Evolutionary conservation across 768 basidiomycete genomes (phyloP).

Genomic region (Boletus eberwhitei): DNA sequence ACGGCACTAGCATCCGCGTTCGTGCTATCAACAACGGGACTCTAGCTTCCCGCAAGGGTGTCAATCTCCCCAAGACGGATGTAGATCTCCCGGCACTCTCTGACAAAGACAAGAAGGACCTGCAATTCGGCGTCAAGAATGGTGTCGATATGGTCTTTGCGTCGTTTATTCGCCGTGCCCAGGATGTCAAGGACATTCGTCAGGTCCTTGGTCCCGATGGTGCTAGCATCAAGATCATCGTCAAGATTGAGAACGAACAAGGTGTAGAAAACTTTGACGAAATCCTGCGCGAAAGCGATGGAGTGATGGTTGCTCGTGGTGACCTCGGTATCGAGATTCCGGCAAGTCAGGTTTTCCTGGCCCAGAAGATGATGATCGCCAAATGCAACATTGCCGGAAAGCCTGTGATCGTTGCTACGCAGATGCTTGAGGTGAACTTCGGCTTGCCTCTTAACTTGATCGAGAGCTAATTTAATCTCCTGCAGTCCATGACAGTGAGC

Average conservation of each 20-base stretch:
- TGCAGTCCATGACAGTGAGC: constrained; percentile 89
- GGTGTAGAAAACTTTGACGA: constrained; percentile 99
- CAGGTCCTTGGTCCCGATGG: constrained; percentile 92
- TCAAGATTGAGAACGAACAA: constrained; percentile 99
- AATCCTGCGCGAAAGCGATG: constrained; percentile 90
- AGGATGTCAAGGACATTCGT: constrained; percentile 94
- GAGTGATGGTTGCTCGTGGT: constrained; percentile 99
- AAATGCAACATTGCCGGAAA: constrained; percentile 99
- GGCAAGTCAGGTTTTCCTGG: constrained; percentile 98
- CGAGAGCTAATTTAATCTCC: constrained; percentile 9
- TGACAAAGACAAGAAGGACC: constrained; percentile 96
- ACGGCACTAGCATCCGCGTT: constrained; percentile 76
- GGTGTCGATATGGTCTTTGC: constrained; percentile 99
- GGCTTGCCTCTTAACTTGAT: not conserved
- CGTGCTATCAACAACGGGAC: constrained; percentile 88
- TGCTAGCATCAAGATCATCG: constrained; percentile 96
- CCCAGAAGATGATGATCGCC: constrained; percentile 99
- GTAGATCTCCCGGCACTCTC: constrained; percentile 98
- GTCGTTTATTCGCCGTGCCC: constrained; percentile 93
- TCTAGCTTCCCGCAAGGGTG: constrained; percentile 96
- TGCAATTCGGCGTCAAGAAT: constrained; percentile 94
- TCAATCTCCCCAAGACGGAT: constrained; percentile 96
- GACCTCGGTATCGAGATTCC: constrained; percentile 99
- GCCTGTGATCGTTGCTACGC: constrained; percentile 97
- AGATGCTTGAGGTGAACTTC: constrained; percentile 88